These are phyloP conservation scores for Tolypocladium cylindrosporum DNA, from an alignment of 2,329 filamentous ascomycete genomes.

Conservation along the genomic window DNA sequence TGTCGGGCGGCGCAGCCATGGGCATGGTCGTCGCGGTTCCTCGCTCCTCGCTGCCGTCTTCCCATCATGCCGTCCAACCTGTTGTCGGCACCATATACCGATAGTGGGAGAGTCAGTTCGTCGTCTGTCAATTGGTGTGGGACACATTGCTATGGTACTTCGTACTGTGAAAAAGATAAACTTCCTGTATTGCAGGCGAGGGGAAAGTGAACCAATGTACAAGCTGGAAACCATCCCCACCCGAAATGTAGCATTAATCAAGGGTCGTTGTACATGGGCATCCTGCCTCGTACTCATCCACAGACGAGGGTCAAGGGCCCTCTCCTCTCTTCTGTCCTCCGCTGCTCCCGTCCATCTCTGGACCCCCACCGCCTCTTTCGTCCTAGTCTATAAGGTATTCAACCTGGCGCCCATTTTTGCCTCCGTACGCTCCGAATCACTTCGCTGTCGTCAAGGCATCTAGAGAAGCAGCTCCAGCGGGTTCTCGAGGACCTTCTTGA, in stretches of 20 bases:
- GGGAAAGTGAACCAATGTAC: constrained; percentile 16
- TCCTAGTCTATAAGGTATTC: constrained; percentile 8
- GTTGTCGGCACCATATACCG: background rate
- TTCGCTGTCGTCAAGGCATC: constrained; percentile 10
- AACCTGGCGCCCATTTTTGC: constrained; percentile 4
- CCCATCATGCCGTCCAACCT: background rate
- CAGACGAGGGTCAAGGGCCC: constrained; percentile 2
- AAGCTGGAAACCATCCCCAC: constrained; percentile 16
- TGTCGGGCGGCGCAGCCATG: constrained; percentile 25
- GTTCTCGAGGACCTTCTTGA: constrained; percentile 98
- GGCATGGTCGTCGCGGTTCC: constrained; percentile 31
- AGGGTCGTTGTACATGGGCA: constrained; percentile 32
- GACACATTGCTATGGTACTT: background rate
- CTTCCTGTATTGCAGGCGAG: constrained; percentile 9
- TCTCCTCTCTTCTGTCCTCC: background rate
- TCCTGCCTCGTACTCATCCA: constrained; percentile 16
- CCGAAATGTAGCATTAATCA: constrained; percentile 28
- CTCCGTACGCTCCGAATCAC: background rate
- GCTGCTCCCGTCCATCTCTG: background rate
- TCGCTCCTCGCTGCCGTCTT: constrained; percentile 25
- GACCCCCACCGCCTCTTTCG: background rate
- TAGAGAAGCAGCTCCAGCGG: constrained; percentile 89
- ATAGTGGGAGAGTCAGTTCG: background rate
- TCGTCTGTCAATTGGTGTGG: background rate
- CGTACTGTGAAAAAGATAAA: constrained; percentile 1